These are phyloP conservation scores for Fomitopsis schrenkii DNA, from an alignment of 1,284 basidiomycete genomes.

Conservation along the genomic window DNA sequence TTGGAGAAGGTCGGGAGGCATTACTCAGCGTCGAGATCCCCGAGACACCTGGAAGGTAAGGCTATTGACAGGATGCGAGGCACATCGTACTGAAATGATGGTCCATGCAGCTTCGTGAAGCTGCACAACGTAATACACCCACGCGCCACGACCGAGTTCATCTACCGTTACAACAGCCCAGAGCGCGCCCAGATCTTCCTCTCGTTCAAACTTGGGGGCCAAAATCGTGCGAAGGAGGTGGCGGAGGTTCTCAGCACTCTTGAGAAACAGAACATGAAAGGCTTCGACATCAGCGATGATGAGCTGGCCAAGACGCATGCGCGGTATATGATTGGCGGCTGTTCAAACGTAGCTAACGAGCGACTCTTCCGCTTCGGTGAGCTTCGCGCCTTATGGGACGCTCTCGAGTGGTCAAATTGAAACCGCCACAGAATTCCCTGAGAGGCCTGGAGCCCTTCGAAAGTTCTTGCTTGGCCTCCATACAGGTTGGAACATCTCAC, in stretches of 20 bases:
- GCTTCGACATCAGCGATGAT: conserved; percentile 88
- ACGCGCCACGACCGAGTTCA: conserved; percentile 94
- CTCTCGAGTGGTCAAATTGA: not conserved
- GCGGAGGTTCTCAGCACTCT: conserved; percentile 60
- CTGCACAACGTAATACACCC: conserved; percentile 89
- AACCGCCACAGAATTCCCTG: conserved; percentile 80
- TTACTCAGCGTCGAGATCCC: conserved; percentile 92
- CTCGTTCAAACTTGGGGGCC: conserved; percentile 82
- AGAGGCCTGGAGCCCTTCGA: conserved; percentile 87
- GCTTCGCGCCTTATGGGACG: conserved; percentile 24
- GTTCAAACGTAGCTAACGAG: conserved; percentile 76
- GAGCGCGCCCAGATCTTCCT: conserved; percentile 82
- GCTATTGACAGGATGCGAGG: conserved; percentile 15
- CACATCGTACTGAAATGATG: not conserved
- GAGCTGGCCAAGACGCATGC: conserved; percentile 96
- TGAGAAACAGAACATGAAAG: conserved; percentile 70
- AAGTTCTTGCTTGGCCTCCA: conserved; percentile 86
- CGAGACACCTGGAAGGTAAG: conserved; percentile 83
- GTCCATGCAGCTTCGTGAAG: conserved; percentile 69
- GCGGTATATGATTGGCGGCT: conserved; percentile 92
- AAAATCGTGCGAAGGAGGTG: conserved; percentile 66
- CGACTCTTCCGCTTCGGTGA: conserved; percentile 90
- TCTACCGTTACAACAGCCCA: conserved; percentile 81
- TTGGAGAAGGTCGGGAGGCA: conserved; percentile 94
- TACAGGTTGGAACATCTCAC: conserved; percentile 88